A percentile compares a stretch with the other conserved stretches of the same genome.
phyloP scores from a whole-genome alignment of 1,139 yeast genomes.

The Nakaseomyces bracarensis region DNA sequence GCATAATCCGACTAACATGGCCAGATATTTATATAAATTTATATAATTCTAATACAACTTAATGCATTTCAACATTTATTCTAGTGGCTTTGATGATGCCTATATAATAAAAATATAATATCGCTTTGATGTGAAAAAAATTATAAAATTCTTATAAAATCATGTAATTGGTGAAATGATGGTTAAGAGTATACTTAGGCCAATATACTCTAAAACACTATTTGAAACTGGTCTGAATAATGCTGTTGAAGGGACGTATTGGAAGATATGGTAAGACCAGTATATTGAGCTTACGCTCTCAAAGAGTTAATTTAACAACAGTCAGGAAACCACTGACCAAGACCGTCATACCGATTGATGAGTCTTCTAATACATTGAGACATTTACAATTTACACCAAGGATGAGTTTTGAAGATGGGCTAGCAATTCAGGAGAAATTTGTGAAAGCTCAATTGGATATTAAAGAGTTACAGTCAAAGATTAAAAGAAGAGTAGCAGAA shows the following conservation, averaged over 20 bases:
- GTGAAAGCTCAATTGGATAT: constrained; percentile 56
- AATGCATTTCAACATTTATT: too few species aligned
- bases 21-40: too few species aligned
- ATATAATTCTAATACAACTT: too few species aligned
- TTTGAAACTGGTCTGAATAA: too few species aligned
- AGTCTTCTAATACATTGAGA: constrained; percentile 38
- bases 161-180: too few species aligned
- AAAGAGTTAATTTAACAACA: background rate
- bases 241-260: background rate
- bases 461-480: constrained; percentile 48
- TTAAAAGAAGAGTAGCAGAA: constrained; percentile 36
- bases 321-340: background rate
- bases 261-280: background rate
- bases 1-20: too few species aligned
- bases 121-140: too few species aligned
- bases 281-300: background rate
- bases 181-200: too few species aligned
- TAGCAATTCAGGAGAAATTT: constrained; percentile 51
- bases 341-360: constrained; percentile 21
- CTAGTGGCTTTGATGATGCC: too few species aligned
- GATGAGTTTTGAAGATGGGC: constrained; percentile 48
- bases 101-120: too few species aligned
- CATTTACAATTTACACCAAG: constrained; percentile 57
- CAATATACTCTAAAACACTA: too few species aligned
- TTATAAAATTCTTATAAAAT: too few species aligned